Evolutionary conservation across 768 basidiomycete species (phyloP).

Genomic region (Hebeloma cylindrosporum): DNA sequence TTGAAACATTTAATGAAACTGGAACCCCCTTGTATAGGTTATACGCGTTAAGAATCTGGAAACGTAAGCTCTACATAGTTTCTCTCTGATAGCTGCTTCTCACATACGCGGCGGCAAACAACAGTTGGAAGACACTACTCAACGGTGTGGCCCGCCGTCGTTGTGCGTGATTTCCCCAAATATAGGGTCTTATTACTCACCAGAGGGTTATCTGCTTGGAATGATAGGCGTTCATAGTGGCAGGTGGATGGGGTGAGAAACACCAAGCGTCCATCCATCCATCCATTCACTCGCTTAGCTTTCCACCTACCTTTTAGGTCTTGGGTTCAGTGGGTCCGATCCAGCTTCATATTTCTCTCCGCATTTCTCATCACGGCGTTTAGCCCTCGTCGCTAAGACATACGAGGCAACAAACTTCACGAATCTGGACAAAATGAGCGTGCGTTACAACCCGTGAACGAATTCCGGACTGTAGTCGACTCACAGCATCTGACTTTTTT

Average conservation of each 20-base stretch:
- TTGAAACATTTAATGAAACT: neutral
- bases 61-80: conserved; percentile 32
- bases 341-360: neutral
- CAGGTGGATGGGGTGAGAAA: conserved; percentile 35
- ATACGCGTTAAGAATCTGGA: conserved; percentile 44
- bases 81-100: conserved; percentile 7
- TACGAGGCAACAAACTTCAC: conserved; percentile 29
- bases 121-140: conserved; percentile 16
- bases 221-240: too few relatives aligned
- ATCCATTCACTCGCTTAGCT: too few relatives aligned
- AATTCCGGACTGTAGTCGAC: neutral
- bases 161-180: conserved; percentile 11
- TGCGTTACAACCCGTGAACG: conserved; percentile 16
- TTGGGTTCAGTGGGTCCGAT: conserved; percentile 14
- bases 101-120: conserved; percentile 11
- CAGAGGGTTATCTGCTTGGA: conserved; percentile 28
- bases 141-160: conserved; percentile 10
- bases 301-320: neutral
- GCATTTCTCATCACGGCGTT: neutral
- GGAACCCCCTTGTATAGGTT: conserved; percentile 25
- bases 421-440: conserved; percentile 30
- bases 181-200: conserved; percentile 16
- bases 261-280: neutral
- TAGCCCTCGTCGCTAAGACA: conserved; percentile 35
- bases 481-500: neutral